Base-by-base conservation (phyloP, 768 basidiomycete species). In the Sporobolomyces pararoseus region DNA sequence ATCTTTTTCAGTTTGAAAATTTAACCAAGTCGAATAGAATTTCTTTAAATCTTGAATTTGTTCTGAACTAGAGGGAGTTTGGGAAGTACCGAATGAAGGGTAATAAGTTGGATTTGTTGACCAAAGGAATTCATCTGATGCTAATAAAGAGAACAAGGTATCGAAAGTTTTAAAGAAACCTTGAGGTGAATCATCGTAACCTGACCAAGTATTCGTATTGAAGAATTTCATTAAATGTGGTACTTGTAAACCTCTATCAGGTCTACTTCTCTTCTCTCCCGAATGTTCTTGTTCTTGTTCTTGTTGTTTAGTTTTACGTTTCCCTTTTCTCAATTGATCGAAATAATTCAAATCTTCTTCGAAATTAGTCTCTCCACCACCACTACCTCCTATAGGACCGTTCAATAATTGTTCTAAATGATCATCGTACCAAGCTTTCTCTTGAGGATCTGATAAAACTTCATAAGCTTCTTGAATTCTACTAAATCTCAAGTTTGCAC, bases 361-460 rank as follows among this genome's bases (percentile, higher is more conserved):
- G 2, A 54, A n/a, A n/a, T n/a, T 57, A 2, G 58, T 65, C 27
- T 25, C 50, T 25, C 50, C 25, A 67, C 52, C 16, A 7, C 7
- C 7, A 27, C 5, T 3, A 1, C 29, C 34, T 29, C 16, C 31
- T 42, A 17, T 9, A 42, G 39, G 17, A 42, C 10, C 65, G 9
- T 58, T 32, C 10, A 42, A 35, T 39, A 76, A 52, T 16, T 77
- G 66, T 23, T 77, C 75, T 7, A 74, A 53, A 54, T 98, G 95
- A 7, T 87, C 87, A 80, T 99, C 96, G 79, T 99, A 99, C 90
- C 93, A 99, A 51, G 96, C 93, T 75, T 96, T 84, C 83, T 98
- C 95, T 89, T 97, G 92, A 69, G 94, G 91, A 79, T 97, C 95
- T 75, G 90, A 91, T 50, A 98, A 83, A 54, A 65, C 93, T 84